Evolutionary conservation across 2,329 filamentous ascomycete species (phyloP), one percentile per base, ranked within the genome.

Genomic region (Colletotrichum tamarilloi): DNA sequence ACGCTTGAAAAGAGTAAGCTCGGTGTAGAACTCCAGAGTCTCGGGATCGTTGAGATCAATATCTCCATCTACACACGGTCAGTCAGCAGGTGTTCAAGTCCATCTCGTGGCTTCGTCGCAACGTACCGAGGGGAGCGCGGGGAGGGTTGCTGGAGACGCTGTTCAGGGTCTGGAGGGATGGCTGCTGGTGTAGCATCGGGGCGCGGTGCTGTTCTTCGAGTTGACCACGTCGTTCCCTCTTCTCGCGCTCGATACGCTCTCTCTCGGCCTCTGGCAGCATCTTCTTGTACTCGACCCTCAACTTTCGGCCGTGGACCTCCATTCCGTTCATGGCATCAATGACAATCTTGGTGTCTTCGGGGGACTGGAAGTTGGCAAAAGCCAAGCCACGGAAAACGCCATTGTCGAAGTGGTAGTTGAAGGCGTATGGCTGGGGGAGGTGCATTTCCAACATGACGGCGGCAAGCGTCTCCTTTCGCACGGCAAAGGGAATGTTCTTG

Each of bases 341-440:
- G 62, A 98, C 97, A 62, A 93, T 89, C 14, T 94, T 93, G 0
- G 97, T 99, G 83, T 99, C 97, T 76, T 98, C 94, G 1, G 97
- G 92, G 19, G 95, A 98, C 46, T 97, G 97, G 82, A 98, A 99
- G 84, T 99, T 99, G 80, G 97, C 97, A 85, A 99, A 99, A 2
- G 97, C 97, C 64, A 99, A 87, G 7, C 97, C 97, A 71, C 97
- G 90, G 86, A 99, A 99, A 32, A 99, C 95, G 32, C 97, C 97
- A 79, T 97, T 97, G 81, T 99, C 97, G 80, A 99, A 99, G 83
- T 99, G 97, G 80, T 99, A 98, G 87, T 99, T 99, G 88, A 99
- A 99, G 14, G 97, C 97, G 80, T 99, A 99, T 0, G 97, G 97
- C 77, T 98, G 91, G 1, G 97, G 97, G 52, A 99, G 89, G 77